A percentile compares a stretch with the other conserved stretches of the same genome.
Evolutionary conservation across 345 rosid species (phyloP).

Genomic region (Microthlaspi erraticum): DNA sequence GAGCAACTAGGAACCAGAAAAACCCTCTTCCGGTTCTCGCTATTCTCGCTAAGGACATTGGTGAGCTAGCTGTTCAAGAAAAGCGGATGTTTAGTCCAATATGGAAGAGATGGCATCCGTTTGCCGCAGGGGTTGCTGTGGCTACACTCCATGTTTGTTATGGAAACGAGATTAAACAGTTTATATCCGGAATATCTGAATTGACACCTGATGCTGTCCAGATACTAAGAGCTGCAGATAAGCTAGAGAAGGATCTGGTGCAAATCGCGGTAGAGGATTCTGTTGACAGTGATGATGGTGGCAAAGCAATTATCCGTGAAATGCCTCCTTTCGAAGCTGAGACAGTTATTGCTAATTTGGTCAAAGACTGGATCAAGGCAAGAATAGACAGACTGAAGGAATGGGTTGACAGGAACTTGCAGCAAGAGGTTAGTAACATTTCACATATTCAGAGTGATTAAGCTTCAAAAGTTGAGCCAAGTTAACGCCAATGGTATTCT

Average conservation of each 20-base stretch:
- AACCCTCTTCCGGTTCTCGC: constrained; percentile 91
- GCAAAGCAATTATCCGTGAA: constrained; percentile 96
- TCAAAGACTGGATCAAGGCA: constrained; percentile 79
- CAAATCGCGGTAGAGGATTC: constrained; percentile 99
- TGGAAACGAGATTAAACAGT: constrained; percentile 92
- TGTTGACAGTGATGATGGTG: constrained; percentile 97
- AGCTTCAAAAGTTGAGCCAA: too few species aligned
- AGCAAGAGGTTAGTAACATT: constrained; percentile 73
- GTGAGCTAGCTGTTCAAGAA: constrained; percentile 84
- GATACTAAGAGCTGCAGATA: constrained; percentile 91
- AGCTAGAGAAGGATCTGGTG: constrained; percentile 95
- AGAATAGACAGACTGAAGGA: constrained; percentile 88
- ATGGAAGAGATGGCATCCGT: constrained; percentile 97
- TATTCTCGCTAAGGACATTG: constrained; percentile 95
- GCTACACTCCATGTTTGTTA: constrained; percentile 97
- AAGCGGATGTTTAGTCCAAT: constrained; percentile 84
- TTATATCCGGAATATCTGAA: constrained; percentile 72
- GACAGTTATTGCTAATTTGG: constrained; percentile 84
- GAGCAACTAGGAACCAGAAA: constrained; percentile 79
- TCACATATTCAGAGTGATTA: too few species aligned
- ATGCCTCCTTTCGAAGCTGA: constrained; percentile 99
- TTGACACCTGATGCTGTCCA: constrained; percentile 93
- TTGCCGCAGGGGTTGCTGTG: constrained; percentile 97
- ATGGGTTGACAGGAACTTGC: constrained; percentile 89
- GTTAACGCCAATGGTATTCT: too few species aligned